A percentile compares a stretch with the other conserved stretches of the same genome.
These are phyloP conservation scores for Thermomucor indicae-seudaticae DNA, from an alignment of 371 early-diverging fungal species.

Conservation along the genomic window DNA sequence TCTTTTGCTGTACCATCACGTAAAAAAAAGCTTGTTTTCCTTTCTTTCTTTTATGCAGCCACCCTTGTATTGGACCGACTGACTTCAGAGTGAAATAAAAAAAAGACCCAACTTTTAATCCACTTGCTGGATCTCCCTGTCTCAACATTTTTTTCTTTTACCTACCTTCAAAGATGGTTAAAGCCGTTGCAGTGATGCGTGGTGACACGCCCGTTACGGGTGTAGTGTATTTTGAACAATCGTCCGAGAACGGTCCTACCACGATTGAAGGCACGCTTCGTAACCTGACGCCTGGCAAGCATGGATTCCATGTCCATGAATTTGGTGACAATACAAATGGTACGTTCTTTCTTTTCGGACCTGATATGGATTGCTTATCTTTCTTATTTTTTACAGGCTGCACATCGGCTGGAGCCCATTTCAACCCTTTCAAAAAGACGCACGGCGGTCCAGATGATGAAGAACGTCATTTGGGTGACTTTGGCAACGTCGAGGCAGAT, in stretches of 20 bases:
- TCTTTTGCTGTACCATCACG: too few relatives aligned
- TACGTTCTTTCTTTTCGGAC: slow-evolving; percentile 2
- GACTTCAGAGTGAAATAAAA: too few relatives aligned
- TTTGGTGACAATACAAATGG: slow-evolving; percentile 75
- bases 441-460: slow-evolving; percentile 73
- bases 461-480: slow-evolving; percentile 82
- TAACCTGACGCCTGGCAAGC: slow-evolving; percentile 70
- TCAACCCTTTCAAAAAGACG: slow-evolving; percentile 70
- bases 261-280: slow-evolving; percentile 53
- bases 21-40: too few relatives aligned
- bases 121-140: too few relatives aligned
- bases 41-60: too few relatives aligned
- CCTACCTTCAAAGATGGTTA: slow-evolving; percentile 37
- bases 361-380: not conserved
- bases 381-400: slow-evolving; percentile 42
- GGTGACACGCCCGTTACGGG: slow-evolving; percentile 54
- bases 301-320: slow-evolving; percentile 87
- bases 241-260: too few relatives aligned
- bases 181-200: slow-evolving; percentile 68
- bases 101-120: too few relatives aligned
- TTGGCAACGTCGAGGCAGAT: slow-evolving; percentile 73
- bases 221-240: slow-evolving; percentile 67
- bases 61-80: too few relatives aligned
- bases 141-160: not conserved
- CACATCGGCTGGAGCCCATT: slow-evolving; percentile 74